Conservation (phyloP, 441 rosid genomes). For the Syzygium malaccense region DNA sequence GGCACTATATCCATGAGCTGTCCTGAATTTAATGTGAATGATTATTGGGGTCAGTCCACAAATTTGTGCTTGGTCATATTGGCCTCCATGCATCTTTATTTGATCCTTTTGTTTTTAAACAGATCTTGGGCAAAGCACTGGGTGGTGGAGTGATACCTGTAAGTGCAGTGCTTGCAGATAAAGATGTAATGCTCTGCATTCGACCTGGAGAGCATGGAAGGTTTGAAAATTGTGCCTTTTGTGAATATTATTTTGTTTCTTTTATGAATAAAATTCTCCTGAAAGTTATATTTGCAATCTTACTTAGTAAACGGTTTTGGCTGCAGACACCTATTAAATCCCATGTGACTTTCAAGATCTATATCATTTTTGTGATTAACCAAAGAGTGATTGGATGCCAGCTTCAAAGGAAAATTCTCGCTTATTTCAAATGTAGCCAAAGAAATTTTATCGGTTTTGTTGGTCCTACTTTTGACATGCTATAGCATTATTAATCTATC, state of each 20-base stretch:
- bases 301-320: not conserved
- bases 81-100: not conserved
- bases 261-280: not conserved
- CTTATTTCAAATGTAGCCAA: not conserved
- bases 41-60: not conserved
- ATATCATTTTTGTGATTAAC: not conserved
- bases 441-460: not conserved
- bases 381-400: not conserved
- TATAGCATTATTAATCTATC: not conserved
- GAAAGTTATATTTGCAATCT: not conserved
- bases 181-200: constrained; percentile 85
- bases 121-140: constrained; percentile 93
- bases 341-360: not conserved
- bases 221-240: constrained; percentile 17
- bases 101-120: not conserved
- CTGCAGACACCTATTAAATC: not conserved
- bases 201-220: constrained; percentile 98
- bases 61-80: not conserved
- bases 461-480: not conserved
- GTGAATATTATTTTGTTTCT: not conserved
- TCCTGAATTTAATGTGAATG: not conserved
- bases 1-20: not conserved
- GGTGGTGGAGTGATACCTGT: constrained; percentile 99
- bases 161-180: constrained; percentile 88
- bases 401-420: not conserved